Evolutionary conservation across 1,284 basidiomycete species (phyloP), one percentile per base, ranked within the genome.

Genomic region (Ceratobasidium sp.): DNA sequence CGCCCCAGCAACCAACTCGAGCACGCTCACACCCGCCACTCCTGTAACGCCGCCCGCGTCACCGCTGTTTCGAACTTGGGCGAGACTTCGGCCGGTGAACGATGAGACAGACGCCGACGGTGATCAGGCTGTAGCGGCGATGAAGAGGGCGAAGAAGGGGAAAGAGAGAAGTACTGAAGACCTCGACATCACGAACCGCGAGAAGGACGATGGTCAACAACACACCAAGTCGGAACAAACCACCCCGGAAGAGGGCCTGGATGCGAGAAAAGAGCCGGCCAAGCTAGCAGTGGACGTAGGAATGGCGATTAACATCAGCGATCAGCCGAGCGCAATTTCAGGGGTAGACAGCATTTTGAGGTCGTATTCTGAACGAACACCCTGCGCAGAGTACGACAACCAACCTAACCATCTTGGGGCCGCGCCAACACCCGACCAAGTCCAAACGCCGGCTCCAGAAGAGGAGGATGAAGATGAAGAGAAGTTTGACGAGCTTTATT

Each of bases 281-380:
- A 71, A 37, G 34, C 41, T 71, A n/a, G 68, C 54, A 19, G 54
- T 71, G 24, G 37, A 71, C 37, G 68, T 71, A 24, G 56, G 34
- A 22, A 34, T 71, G 41, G 14, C 43, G 16, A 37, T 61, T n/a
- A 58, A 58, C 4, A 41, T 22, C 34, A 37, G 43, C 43, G 54
- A 58, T 5, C 53, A 56, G 14, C 56, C 68, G 14, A 71, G 68
- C 56, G 68, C 68, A 19, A 61, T 43, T 61, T 71, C 68, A 9
- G 66, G 66, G 41, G 66, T 69, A 29, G 66, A 69, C 11, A 71
- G 68, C 29, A 71, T 71, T 29, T 49, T 71, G 39, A 71, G 56
- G 51, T 71, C 68, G 27, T 71, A 71, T 37, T 37, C 56, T 31
- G 68, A 71, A 39, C 68, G 68, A n/a, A 71, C 54, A 16, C 68